Percentiles rank a stretch among this genome's conserved stretches.
Conservation (phyloP, 1,139 yeast species). For the Yamadazyma taylorii region DNA sequence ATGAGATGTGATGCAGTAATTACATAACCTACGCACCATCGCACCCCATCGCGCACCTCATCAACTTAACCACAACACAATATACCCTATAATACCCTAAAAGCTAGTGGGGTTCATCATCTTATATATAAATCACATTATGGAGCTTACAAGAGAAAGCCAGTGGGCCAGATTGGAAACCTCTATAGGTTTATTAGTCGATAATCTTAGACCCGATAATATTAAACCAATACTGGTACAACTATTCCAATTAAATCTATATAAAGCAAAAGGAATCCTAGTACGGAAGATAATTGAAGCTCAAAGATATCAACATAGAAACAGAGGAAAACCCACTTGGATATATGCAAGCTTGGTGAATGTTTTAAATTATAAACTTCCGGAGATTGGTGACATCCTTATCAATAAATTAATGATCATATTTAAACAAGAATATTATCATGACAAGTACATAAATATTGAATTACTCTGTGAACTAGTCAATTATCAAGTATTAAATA, state of each 20-base stretch:
- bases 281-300: slow-evolving; percentile 58
- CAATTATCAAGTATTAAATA: slow-evolving; percentile 66
- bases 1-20: slow-evolving; percentile 6
- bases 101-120: too few relatives aligned
- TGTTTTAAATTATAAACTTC: slow-evolving; percentile 65
- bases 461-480: slow-evolving; percentile 64
- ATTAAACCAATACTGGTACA: slow-evolving; percentile 48
- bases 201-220: slow-evolving; percentile 46
- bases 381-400: slow-evolving; percentile 65
- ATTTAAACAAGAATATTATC: slow-evolving; percentile 56
- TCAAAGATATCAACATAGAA: slow-evolving; percentile 39
- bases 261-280: slow-evolving; percentile 61
- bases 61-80: too few relatives aligned
- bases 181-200: slow-evolving; percentile 47
- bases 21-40: not conserved
- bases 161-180: slow-evolving; percentile 56
- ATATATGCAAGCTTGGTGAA: slow-evolving; percentile 60
- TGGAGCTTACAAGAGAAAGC: slow-evolving; percentile 9
- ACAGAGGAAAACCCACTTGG: slow-evolving; percentile 31
- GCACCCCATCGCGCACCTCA: too few relatives aligned
- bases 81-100: too few relatives aligned
- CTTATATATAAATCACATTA: not conserved
- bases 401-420: slow-evolving; percentile 55
- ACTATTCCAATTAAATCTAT: slow-evolving; percentile 54
- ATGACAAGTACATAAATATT: slow-evolving; percentile 44